Evolutionary conservation across 345 rosid species (phyloP).

Genomic region (Gossypium mustelinum): DNA sequence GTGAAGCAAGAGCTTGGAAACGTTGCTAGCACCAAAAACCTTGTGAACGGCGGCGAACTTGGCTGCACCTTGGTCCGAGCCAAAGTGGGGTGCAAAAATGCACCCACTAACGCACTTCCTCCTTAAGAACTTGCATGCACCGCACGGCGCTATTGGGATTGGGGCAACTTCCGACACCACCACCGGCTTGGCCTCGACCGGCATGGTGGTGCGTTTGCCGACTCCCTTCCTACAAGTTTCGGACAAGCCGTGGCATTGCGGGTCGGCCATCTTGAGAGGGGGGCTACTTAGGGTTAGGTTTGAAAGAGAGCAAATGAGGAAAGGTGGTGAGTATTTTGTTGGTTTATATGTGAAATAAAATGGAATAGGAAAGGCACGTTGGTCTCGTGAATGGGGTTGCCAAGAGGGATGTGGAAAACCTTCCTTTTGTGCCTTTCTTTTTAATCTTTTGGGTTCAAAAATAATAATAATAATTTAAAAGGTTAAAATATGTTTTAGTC

Average conservation of each 20-base stretch:
- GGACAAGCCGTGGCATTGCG: constrained; percentile 33
- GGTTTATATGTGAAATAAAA: constrained; percentile 36
- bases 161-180: constrained; percentile 30
- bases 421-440: constrained; percentile 24
- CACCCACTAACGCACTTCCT: constrained; percentile 90
- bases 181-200: background rate
- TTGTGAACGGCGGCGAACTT: constrained; percentile 94
- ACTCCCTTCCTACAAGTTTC: constrained; percentile 44
- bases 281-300: constrained; percentile 9
- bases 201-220: constrained; percentile 26
- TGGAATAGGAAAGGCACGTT: constrained; percentile 46
- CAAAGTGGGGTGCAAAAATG: constrained; percentile 89
- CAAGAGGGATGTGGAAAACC: constrained; percentile 57
- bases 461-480: no score
- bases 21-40: constrained; percentile 94
- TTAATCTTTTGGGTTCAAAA: constrained; percentile 8
- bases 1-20: constrained; percentile 75
- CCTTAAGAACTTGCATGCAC: constrained; percentile 96
- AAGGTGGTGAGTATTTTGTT: constrained; percentile 28
- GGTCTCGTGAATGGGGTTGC: constrained; percentile 73
- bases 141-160: constrained; percentile 48
- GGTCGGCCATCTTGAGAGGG: constrained; percentile 47
- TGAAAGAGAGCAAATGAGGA: constrained; percentile 13
- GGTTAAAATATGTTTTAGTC: no score
- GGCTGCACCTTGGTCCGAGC: constrained; percentile 92